Evolutionary conservation across 2,329 filamentous ascomycete genomes (phyloP), one percentile per base, ranked within the genome.

Genomic region (Xylariaceae sp.): DNA sequence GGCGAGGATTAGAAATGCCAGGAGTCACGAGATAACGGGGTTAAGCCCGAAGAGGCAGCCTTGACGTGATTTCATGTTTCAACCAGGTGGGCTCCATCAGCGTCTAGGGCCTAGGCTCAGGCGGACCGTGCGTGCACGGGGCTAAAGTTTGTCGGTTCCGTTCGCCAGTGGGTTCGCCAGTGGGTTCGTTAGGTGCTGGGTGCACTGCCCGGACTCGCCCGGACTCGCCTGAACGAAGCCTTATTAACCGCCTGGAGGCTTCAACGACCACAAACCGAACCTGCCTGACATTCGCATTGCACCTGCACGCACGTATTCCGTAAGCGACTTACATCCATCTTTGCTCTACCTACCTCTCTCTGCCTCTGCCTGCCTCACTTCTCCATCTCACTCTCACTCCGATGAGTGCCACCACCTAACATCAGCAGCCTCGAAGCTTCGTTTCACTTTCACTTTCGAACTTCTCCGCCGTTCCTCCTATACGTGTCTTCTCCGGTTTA

Each of bases 71-170:
- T 45, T 45, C n/a, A 57, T 51, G 64, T 66, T 66, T 66, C 65
- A 66, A 54, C 57, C 49, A 37, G 18, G 64, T 66, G 62, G 65
- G 54, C 56, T 55, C 34, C 39, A 48, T 56, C 56, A 58, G 58
- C 56, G 37, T 13, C 11, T 42, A 42, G 37, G 37, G 37, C 37
- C 11, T 42, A 42, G 37, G 37, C 37, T 42, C 8, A 42, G 37
- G 9, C 37, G 8, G 37, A 42, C 37, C 8, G 9, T 5, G 37
- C 11, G 11, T 42, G 37, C 37, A 42, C 37, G 37, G 23, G 23
- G 23, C 23, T 30, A 30, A 30, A 5, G 37, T 42, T 47, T 13
- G 53, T 48, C 45, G 53, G 45, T 44, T 30, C 23, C 23, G 23
- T 42, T 42, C 37, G 37, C 11, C 37, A 42, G 37, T 13, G 11